phyloP scores from a whole-genome alignment of 2,329 filamentous ascomycete species.

The Phialemonium atrogriseum region DNA sequence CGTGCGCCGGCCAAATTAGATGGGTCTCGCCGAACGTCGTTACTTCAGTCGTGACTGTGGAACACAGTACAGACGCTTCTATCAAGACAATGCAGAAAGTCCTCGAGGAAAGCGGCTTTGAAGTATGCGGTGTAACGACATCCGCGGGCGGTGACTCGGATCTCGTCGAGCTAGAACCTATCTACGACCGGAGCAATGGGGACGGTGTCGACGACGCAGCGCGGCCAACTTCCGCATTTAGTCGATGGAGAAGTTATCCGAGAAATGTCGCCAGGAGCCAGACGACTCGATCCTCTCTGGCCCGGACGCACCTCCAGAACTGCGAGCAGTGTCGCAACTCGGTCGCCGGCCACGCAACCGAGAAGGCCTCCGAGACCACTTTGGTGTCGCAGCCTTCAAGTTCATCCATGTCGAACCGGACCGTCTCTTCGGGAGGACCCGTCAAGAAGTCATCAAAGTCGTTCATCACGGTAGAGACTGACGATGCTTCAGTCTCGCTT shows the following conservation, averaged over 20 bases:
- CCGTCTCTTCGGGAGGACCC: background rate
- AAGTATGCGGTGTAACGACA: slow-evolving; percentile 41
- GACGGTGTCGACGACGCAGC: slow-evolving; percentile 6
- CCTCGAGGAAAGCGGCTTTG: slow-evolving; percentile 50
- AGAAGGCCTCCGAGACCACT: background rate
- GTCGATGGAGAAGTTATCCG: slow-evolving; percentile 18
- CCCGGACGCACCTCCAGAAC: slow-evolving; percentile 30
- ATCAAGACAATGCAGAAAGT: slow-evolving; percentile 32
- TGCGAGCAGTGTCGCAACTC: slow-evolving; percentile 28
- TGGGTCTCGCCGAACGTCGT: slow-evolving; percentile 64
- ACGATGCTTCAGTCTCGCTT: slow-evolving; percentile 10
- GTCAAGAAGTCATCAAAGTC: slow-evolving; percentile 12
- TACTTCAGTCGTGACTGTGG: slow-evolving; percentile 58
- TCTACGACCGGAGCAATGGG: slow-evolving; percentile 10
- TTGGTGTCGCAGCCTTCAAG: slow-evolving; percentile 4
- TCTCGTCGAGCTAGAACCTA: slow-evolving; percentile 11
- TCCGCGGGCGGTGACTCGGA: slow-evolving; percentile 20
- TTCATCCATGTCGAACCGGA: slow-evolving; percentile 4
- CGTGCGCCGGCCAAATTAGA: slow-evolving; percentile 34
- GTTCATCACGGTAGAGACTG: slow-evolving; percentile 26
- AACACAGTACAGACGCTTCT: slow-evolving; percentile 41
- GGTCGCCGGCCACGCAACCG: no score
- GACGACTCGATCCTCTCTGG: slow-evolving; percentile 11
- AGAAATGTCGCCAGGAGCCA: slow-evolving; percentile 11
- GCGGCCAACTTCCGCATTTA: slow-evolving; percentile 8